Conservation (phyloP, 768 basidiomycete species). For the Amanita subjunquillea region DNA sequence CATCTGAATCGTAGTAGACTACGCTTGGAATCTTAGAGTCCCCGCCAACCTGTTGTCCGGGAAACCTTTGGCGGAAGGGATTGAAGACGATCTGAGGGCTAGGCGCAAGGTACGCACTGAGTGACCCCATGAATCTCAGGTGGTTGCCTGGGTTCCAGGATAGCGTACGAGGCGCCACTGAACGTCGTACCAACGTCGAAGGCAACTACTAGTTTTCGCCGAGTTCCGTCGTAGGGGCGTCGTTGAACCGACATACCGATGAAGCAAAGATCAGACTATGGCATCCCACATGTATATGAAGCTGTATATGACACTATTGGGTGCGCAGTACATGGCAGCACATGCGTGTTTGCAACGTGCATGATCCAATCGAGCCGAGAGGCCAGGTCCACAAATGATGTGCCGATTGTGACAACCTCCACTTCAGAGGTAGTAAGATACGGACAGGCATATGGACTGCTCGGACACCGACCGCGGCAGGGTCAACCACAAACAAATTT, state of each 20-base stretch:
- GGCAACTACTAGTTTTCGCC: constrained; percentile 33
- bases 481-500: too few relatives aligned
- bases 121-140: constrained; percentile 28
- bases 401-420: too few relatives aligned
- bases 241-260: constrained; percentile 12
- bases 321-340: too few relatives aligned
- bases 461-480: too few relatives aligned
- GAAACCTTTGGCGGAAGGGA: constrained; percentile 21
- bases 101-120: constrained; percentile 10
- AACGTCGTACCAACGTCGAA: constrained; percentile 45
- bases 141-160: constrained; percentile 22
- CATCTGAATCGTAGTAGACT: constrained; percentile 3
- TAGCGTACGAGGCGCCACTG: constrained; percentile 27
- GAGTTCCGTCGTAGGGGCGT: constrained; percentile 27
- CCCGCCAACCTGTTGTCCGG: background rate
- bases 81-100: constrained; percentile 27
- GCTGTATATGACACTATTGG: too few relatives aligned
- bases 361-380: too few relatives aligned
- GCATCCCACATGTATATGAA: too few relatives aligned
- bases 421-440: too few relatives aligned
- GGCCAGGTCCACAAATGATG: too few relatives aligned
- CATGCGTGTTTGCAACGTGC: too few relatives aligned
- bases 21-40: constrained; percentile 5
- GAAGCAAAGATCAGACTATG: too few relatives aligned
- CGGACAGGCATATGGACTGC: too few relatives aligned